These are phyloP conservation scores for Sarocladium brachiariae DNA, from an alignment of 2,329 filamentous ascomycete genomes.

Conservation along the genomic window DNA sequence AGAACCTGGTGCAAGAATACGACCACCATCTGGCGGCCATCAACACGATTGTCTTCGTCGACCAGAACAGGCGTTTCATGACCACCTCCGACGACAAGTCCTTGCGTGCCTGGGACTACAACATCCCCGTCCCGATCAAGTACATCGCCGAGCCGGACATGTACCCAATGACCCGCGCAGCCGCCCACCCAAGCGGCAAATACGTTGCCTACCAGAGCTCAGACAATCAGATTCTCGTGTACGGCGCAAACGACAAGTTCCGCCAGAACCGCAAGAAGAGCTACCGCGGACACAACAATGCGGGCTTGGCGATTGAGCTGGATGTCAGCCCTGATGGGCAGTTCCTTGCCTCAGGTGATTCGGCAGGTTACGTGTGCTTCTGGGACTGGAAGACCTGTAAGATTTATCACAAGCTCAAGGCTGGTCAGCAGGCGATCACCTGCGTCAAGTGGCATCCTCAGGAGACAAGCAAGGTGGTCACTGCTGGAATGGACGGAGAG, in stretches of 20 bases:
- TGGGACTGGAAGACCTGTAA: conserved; percentile 99
- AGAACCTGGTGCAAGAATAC: conserved; percentile 89
- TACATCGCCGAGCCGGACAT: conserved; percentile 97
- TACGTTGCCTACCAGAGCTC: conserved; percentile 89
- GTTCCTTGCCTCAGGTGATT: conserved; percentile 82
- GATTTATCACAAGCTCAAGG: conserved; percentile 95
- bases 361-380: conserved; percentile 83
- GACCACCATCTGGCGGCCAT: conserved; percentile 96
- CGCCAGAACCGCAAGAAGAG: conserved; percentile 96
- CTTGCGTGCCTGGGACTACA: conserved; percentile 95
- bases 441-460: conserved; percentile 94
- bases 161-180: conserved; percentile 87
- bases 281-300: conserved; percentile 93
- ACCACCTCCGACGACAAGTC: conserved; percentile 97
- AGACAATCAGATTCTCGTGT: conserved; percentile 96
- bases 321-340: conserved; percentile 86
- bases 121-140: conserved; percentile 96
- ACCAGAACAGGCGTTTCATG: conserved; percentile 91
- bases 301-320: conserved; percentile 86
- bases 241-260: conserved; percentile 91
- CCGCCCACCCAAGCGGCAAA: conserved; percentile 81
- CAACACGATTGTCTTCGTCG: conserved; percentile 95
- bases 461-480: conserved; percentile 89
- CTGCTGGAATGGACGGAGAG: conserved; percentile 79
- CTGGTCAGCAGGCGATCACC: conserved; percentile 75